Percentiles rank a stretch among this genome's conserved stretches.
phyloP scores from a whole-genome alignment of 257 asterid species.

The Solanum medicagineum region DNA sequence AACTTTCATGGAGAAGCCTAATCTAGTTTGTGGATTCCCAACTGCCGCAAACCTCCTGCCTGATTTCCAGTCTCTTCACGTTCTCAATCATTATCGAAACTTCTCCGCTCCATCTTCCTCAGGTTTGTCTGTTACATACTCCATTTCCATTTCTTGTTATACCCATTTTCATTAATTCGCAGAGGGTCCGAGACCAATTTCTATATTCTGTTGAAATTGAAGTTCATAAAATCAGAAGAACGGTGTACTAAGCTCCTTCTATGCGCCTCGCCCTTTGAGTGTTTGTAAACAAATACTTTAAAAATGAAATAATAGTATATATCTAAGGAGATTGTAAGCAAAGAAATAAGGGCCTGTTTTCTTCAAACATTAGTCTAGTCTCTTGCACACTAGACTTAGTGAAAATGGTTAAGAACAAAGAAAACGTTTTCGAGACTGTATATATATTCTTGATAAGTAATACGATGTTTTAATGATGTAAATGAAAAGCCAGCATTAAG shows the following conservation, averaged over 20 bases:
- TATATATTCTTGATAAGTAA: neutral
- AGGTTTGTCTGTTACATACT: conserved; percentile 21
- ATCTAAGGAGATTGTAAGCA: neutral
- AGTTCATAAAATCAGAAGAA: neutral
- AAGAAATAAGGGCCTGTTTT: neutral
- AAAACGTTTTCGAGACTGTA: neutral
- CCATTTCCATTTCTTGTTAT: neutral
- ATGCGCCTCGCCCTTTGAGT: neutral
- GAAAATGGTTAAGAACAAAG: neutral
- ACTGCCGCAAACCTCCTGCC: conserved; percentile 6
- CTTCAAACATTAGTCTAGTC: neutral
- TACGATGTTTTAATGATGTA: neutral
- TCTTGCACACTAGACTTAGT: neutral
- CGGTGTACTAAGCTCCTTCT: too few species aligned
- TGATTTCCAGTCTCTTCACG: conserved; percentile 4
- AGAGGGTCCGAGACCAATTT: neutral
- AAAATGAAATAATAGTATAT: neutral
- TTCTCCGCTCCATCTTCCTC: conserved; percentile 56
- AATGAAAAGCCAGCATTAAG: neutral
- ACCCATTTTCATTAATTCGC: neutral
- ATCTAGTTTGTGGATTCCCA: conserved; percentile 23
- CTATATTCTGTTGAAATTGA: neutral
- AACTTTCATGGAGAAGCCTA: conserved; percentile 30
- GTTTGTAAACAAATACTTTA: neutral
- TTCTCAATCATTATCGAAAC: conserved; percentile 29